These are phyloP conservation scores for Berberis vulgaris DNA, from an alignment of 164 flowering plant species.

Conservation along the genomic window DNA sequence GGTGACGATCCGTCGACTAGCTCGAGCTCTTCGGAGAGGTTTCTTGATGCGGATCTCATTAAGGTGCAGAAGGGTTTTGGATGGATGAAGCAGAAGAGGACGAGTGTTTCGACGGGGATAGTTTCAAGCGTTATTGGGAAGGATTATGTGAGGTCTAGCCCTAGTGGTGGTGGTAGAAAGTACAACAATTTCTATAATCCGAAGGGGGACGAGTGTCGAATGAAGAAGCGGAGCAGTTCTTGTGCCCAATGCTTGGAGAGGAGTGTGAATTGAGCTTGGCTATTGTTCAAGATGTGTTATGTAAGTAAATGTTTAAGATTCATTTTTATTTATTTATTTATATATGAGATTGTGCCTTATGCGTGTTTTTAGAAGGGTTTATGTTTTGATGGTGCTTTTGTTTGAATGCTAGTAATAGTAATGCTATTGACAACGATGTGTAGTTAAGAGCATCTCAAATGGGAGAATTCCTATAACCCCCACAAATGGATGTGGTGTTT, in stretches of 20 bases:
- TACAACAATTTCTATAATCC: constrained; percentile 9
- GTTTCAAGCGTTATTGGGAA: constrained; percentile 71
- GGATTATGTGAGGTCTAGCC: constrained; percentile 38
- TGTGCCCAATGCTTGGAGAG: constrained; percentile 75
- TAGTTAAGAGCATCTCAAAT: too few species aligned
- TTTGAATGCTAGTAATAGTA: background rate
- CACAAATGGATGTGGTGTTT: too few species aligned
- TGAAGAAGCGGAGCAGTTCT: constrained; percentile 62
- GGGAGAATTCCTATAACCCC: too few species aligned
- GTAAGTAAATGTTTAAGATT: constrained; percentile 32
- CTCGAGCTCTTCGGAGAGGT: constrained; percentile 30
- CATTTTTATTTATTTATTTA: background rate
- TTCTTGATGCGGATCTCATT: constrained; percentile 14
- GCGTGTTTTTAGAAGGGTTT: background rate
- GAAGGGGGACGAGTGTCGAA: constrained; percentile 17
- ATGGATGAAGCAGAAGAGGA: constrained; percentile 34
- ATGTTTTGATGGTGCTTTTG: background rate
- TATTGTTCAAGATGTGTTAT: constrained; percentile 68
- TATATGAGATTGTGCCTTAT: background rate
- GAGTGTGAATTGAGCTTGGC: constrained; percentile 58
- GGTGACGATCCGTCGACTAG: constrained; percentile 28
- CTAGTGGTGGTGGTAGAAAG: constrained; percentile 3
- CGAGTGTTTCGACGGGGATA: constrained; percentile 58
- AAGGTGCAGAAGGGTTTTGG: constrained; percentile 18
- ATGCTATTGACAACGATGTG: too few species aligned